Base-by-base conservation (phyloP, 352 stramenopile genomes). In the Pythium oligandrum region DNA sequence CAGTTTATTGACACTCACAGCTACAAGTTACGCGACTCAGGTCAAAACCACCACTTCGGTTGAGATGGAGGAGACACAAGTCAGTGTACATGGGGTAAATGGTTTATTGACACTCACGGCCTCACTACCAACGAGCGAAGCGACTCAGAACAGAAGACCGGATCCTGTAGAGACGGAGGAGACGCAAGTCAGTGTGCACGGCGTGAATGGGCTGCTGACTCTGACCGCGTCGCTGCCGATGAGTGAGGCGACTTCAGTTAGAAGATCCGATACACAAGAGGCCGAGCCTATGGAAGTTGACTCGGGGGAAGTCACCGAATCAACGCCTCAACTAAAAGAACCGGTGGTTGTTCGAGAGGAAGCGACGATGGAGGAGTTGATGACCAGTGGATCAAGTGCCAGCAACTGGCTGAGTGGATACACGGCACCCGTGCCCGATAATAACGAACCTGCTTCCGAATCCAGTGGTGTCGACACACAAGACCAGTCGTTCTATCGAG, bases 401-500 rank as follows among this genome's bases (percentile, higher is more conserved):
- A 12, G 7, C 12, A 12, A 8, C 7, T 42, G 7, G 7, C 38
- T 42, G 38, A 12, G 38, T 8, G 38, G 7, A 12, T 12, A 42
- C 7, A 12, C 38, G 38, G 7, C 38, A 8, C 12, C 38, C 38
- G 12, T 8, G 38, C 38, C 7, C 7, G 38, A 12, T 42, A 12
- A 1, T 8, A 8, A 8, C 38, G 12, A 8, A 8, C 12, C 38
- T 8, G 7, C 38, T 12, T 8, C 12, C 12, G 7, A 12, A 42
- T 8, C 7, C 38, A 42, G 38, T 12, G 38, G 38, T 0, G 12
- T 42, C 38, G 12, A 8, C 38, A 42, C 7, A 8, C 38, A 42
- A 8, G 39, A 45, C 5, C 44, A 49, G 36, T 31, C 52, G 70
- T 48, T 40, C 63, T 35, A 11, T 50, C 5, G 53, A 9, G 34